Evolutionary conservation across 1,139 yeast species (phyloP), one percentile per base, ranked within the genome.

Genomic region (Diutina scorzettiae): DNA sequence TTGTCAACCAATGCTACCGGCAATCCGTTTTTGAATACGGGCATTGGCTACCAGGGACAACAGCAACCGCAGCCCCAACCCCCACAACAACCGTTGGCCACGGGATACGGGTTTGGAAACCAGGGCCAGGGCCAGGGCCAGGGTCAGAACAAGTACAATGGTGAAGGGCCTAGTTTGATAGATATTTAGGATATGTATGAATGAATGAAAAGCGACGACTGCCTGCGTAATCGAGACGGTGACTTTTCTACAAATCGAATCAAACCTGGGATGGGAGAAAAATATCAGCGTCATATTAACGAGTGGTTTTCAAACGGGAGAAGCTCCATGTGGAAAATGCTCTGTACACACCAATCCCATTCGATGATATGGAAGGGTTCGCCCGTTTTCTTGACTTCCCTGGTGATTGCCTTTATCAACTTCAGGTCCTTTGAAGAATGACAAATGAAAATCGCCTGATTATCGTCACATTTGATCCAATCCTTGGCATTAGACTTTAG

Each of bases 21-120:
- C 40, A 83, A 83, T 56, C 96, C 96, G 33, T 87, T 87, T 59
- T 64, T 82, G 50, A 76, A 73, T 44, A 71, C 78, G 33, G 94
- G 86, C 52, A 78, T 91, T 3, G 94, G 95, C n/a, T 37, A 37
- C 17, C 40, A 37, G 24, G 30, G 24, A 46, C 34, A 51, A 43
- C 43, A 50, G 24, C 47, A 48, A 6, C 37, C 40, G 30, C 39
- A 56, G 53, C 66, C 70, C 2, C 37, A 20, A 11, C 34, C 16
- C 6, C 39, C 21, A 16, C 33, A 30, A 17, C 39, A 57, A 53
- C 66, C 70, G 2, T 69, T 69, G 21, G 81, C 83, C 53, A 87
- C 97, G 4, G 97, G 97, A 2, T 87, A 79, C 56, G 97, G 97
- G 2, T 87, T 87, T 62, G 97, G 96, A 32, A 87, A 87, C 39